These are phyloP conservation scores for Boletus sp. DNA, from an alignment of 768 basidiomycete species.

Conservation along the genomic window DNA sequence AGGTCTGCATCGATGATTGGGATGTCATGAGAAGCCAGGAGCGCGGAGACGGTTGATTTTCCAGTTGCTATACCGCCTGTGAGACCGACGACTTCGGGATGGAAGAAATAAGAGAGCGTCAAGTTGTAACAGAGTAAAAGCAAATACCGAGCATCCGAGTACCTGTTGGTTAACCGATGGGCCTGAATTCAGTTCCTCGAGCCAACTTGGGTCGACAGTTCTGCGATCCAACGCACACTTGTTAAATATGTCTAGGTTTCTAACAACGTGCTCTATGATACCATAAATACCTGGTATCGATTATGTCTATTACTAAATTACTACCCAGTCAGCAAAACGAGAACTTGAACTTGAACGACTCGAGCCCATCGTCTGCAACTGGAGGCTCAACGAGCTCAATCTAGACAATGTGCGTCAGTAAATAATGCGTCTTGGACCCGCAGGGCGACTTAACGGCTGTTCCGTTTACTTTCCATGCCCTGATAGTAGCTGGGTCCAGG, in stretches of 20 bases:
- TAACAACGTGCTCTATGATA: background rate
- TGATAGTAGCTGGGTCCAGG: too few relatives aligned
- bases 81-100: constrained; percentile 74
- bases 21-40: constrained; percentile 62
- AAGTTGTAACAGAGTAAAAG: background rate
- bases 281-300: background rate
- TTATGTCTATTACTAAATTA: background rate
- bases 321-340: background rate
- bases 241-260: background rate
- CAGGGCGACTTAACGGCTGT: background rate
- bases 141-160: constrained; percentile 17
- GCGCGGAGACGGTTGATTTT: constrained; percentile 85
- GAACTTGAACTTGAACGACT: constrained; percentile 7
- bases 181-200: too few relatives aligned
- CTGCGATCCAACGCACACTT: background rate
- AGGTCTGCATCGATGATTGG: constrained; percentile 94
- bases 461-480: background rate
- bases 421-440: background rate
- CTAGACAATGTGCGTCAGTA: background rate
- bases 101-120: background rate
- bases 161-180: background rate
- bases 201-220: too few relatives aligned
- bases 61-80: constrained; percentile 97
- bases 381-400: background rate
- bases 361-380: background rate